Evolutionary conservation across 2,329 filamentous ascomycete genomes (phyloP).

Genomic region (Thelonectria blattea): DNA sequence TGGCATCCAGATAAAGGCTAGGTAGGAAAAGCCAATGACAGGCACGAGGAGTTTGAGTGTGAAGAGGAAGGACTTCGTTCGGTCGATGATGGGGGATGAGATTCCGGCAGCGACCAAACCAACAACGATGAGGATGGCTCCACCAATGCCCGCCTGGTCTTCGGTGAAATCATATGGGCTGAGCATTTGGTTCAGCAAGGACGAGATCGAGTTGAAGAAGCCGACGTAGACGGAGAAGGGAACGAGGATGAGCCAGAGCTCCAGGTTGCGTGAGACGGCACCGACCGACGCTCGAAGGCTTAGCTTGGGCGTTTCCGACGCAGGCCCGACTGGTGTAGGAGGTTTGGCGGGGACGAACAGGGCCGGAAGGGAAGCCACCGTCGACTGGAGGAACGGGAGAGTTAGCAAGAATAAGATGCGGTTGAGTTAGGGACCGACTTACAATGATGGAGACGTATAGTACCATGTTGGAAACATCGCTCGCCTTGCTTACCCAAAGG

Average conservation of each 20-base stretch:
- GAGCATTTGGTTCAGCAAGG: constrained; percentile 88
- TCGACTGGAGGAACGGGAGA: constrained; percentile 37
- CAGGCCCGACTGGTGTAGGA: constrained; percentile 77
- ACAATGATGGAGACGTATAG: constrained; percentile 85
- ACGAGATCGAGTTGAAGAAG: constrained; percentile 91
- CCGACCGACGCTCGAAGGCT: constrained; percentile 57
- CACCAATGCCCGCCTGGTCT: constrained; percentile 85
- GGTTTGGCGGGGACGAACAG: constrained; percentile 81
- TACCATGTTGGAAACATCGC: constrained; percentile 79
- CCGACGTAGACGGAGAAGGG: constrained; percentile 88
- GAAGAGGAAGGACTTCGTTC: constrained; percentile 78
- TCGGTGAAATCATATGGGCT: constrained; percentile 84
- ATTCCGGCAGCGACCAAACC: constrained; percentile 81
- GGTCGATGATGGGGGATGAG: constrained; percentile 81
- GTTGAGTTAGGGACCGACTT: constrained; percentile 40
- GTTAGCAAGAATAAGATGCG: constrained; percentile 18
- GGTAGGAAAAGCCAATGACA: constrained; percentile 73
- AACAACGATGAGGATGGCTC: constrained; percentile 86
- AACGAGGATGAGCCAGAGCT: constrained; percentile 81
- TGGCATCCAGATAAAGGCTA: constrained; percentile 81
- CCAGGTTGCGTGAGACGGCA: constrained; percentile 62
- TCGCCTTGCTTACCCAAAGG: constrained; percentile 68
- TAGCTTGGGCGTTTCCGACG: constrained; percentile 65
- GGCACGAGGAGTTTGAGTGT: constrained; percentile 78
- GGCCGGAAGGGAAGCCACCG: constrained; percentile 68